These are phyloP conservation scores for Taxawa tesnikishii DNA, from an alignment of 2,329 filamentous ascomycete species.

Conservation along the genomic window DNA sequence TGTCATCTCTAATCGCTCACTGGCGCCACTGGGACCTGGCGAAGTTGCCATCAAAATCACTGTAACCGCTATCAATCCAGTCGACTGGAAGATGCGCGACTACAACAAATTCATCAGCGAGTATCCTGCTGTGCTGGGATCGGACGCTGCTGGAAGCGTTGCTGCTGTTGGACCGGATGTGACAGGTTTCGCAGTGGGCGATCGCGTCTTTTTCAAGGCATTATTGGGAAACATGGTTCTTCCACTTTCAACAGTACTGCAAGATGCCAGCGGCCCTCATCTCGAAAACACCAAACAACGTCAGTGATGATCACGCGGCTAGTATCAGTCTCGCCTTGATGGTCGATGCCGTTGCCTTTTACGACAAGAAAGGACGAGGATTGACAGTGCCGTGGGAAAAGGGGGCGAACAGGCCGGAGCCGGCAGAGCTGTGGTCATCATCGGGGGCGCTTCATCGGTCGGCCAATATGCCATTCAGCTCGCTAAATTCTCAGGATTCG, in stretches of 20 bases:
- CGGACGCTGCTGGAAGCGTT: not conserved
- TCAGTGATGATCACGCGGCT: not conserved
- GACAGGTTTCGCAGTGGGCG: not conserved
- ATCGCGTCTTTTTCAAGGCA: constrained; percentile 1
- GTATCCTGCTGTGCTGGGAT: constrained; percentile 1
- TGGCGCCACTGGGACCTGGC: not conserved
- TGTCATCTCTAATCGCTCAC: not conserved
- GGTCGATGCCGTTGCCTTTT: not conserved
- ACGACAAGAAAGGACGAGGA: constrained; percentile 1
- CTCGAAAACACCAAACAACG: not conserved
- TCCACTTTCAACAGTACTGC: not conserved
- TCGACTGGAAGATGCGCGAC: constrained; percentile 3
- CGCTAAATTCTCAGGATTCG: constrained; percentile 19
- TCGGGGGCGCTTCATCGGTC: constrained; percentile 23
- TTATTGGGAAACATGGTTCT: not conserved
- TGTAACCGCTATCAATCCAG: not conserved
- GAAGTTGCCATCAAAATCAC: constrained; percentile 1
- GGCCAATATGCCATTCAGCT: constrained; percentile 20
- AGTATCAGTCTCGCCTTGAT: not conserved
- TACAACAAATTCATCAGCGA: not conserved
- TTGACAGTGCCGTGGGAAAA: not conserved
- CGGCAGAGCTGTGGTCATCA: constrained; percentile 25
- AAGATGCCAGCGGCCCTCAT: constrained; percentile 1
- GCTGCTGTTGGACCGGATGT: not conserved
- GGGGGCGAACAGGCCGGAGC: not conserved